phyloP scores from a whole-genome alignment of 225 moss, liverwort and hornwort genomes.

The Marchantia paleacea region DNA sequence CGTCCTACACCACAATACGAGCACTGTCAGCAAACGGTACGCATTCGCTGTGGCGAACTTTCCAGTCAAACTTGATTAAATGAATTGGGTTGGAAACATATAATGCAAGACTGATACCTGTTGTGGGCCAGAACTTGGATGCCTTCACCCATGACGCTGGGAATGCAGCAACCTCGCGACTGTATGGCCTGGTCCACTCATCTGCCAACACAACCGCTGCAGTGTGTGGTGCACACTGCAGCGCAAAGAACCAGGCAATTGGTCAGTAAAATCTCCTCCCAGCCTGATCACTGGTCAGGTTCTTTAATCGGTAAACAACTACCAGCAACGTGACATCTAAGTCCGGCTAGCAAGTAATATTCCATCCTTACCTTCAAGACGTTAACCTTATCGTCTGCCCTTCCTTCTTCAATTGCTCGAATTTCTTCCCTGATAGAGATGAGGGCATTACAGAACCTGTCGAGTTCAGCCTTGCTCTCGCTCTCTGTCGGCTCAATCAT shows the following conservation, averaged over 20 bases:
- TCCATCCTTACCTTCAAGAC: conserved; percentile 61
- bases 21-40: not conserved
- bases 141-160: conserved; percentile 94
- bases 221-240: conserved; percentile 83
- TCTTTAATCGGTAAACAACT: not conserved
- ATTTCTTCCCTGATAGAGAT: conserved; percentile 91
- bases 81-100: not conserved
- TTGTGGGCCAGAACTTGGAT: conserved; percentile 98
- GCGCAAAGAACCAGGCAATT: not conserved
- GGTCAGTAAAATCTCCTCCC: not conserved
- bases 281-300: not conserved
- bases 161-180: conserved; percentile 87
- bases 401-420: conserved; percentile 70
- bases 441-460: conserved; percentile 87
- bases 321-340: not conserved
- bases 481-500: conserved; percentile 99
- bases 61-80: not conserved
- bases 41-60: too few relatives aligned
- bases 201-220: conserved; percentile 73
- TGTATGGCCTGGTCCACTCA: conserved; percentile 81
- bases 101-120: conserved; percentile 38
- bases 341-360: not conserved
- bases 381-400: conserved; percentile 53
- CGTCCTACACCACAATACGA: conserved; percentile 49
- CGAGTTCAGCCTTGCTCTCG: conserved; percentile 94